Base-by-base conservation (phyloP, 2,329 filamentous ascomycete genomes). In the Penicillium sp. region DNA sequence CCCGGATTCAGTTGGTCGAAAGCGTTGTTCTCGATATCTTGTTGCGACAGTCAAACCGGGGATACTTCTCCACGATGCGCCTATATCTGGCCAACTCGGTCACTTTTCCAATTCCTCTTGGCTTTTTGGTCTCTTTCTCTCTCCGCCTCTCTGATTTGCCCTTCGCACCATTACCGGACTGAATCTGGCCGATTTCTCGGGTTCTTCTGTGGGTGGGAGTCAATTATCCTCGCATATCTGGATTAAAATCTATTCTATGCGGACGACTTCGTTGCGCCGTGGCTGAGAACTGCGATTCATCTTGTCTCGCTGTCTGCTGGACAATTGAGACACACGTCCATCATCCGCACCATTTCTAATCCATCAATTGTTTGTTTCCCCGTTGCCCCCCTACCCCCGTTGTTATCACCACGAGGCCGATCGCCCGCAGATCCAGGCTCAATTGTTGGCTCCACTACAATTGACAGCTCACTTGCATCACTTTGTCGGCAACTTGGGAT, bases 401-500 rank as follows among this genome's bases (percentile, higher is more conserved):
- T 16, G 27, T 18, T 7, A 56, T 44, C 47, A 61, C 63, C 64
- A 66, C 66, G 65, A 68, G 66, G 64, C 40, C 49, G 59, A 64
- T 65, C 59, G 57, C 56, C 59, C 55, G 65, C 62, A 66, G 60
- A 64, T 66, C 58, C 65, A 53, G 60, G 58, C 59, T 56, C 57
- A 47, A 60, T 50, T 37, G 56, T 56, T 63, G 65, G 62, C 63
- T 67, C 66, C 65, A 67, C 65, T 46, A 16, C 58, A 62, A 64
- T 67, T 62, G 64, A 67, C 65, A 68, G 65, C 65, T 67, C 66
- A 67, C 64, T 67, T 65, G 66, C 66, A 65, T 67, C 66, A 67
- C 66, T 67, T 64, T 43, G 54, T 54, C 53, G 60, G 40, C 59
- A 50, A 56, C 58, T 58, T n/a, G 59, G 65, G 66, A 68, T 68